A percentile compares a stretch with the other conserved stretches of the same genome.
Conservation (phyloP, 2,329 filamentous ascomycete genomes). For the Dactylonectria estremocensis region DNA sequence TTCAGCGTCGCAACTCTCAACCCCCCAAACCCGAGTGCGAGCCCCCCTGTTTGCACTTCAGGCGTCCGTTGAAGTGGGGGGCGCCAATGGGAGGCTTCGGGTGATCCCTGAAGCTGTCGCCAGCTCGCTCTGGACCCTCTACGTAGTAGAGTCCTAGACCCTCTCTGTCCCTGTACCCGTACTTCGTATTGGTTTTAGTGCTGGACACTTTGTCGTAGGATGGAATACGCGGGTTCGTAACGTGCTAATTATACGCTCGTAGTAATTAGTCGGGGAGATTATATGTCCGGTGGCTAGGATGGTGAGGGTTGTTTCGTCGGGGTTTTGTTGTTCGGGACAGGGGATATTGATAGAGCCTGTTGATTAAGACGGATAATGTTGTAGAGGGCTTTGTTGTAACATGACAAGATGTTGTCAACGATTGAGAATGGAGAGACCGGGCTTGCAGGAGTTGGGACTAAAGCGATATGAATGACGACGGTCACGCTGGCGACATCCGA, state of each 20-base stretch:
- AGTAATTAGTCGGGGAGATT: not conserved
- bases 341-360: conserved; percentile 3
- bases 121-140: conserved; percentile 10
- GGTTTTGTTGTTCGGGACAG: conserved; percentile 8
- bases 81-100: conserved; percentile 34
- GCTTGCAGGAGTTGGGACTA: conserved; percentile 4
- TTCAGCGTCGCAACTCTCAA: conserved; percentile 37
- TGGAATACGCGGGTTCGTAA: conserved; percentile 7
- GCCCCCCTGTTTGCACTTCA: conserved; percentile 26
- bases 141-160: not conserved
- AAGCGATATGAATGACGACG: conserved; percentile 20
- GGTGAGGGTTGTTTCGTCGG: not conserved
- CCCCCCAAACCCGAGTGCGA: conserved; percentile 38
- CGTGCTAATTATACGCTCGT: not conserved
- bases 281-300: not conserved
- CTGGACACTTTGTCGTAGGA: not conserved
- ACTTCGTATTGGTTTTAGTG: conserved; percentile 2
- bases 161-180: conserved; percentile 15
- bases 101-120: conserved; percentile 32
- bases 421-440: conserved; percentile 3
- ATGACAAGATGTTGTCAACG: not conserved
- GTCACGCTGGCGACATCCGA: conserved; percentile 17
- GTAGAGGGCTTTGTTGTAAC: conserved; percentile 21
- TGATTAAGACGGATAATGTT: conserved; percentile 7
- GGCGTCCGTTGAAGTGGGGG: conserved; percentile 28